Percentiles rank a stretch among this genome's conserved stretches.
Conservation (phyloP, 169 alveolate species). For the Toxoplasma gondii region DNA sequence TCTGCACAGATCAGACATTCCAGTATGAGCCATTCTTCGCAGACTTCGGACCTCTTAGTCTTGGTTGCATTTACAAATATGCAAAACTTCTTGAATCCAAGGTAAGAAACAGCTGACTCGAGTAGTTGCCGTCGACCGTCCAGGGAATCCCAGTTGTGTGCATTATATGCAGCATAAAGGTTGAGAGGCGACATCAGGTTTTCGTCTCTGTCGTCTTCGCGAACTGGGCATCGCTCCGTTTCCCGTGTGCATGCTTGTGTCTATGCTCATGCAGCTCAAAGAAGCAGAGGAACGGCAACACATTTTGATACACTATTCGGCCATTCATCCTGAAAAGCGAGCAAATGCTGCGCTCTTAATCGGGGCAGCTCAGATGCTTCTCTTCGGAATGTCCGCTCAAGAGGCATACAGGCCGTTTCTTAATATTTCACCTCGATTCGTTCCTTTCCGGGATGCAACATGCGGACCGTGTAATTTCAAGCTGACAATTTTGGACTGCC, state of each 20-base stretch:
- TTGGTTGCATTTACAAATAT: slow-evolving; percentile 71
- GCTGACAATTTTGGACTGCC: slow-evolving; percentile 84
- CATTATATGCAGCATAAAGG: not conserved
- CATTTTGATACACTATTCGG: slow-evolving; percentile 67
- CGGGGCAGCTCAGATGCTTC: slow-evolving; percentile 90
- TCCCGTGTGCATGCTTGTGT: not conserved
- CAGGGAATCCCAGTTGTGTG: not conserved
- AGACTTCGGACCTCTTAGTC: slow-evolving; percentile 94
- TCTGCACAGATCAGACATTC: slow-evolving; percentile 67
- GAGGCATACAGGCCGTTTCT: slow-evolving; percentile 85
- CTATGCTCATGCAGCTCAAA: slow-evolving; percentile 32
- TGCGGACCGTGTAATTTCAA: slow-evolving; percentile 76
- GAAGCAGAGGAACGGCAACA: slow-evolving; percentile 13
- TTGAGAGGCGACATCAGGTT: not conserved
- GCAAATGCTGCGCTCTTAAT: slow-evolving; percentile 92
- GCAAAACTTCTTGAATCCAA: slow-evolving; percentile 45
- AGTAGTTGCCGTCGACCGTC: not conserved
- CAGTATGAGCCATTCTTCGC: slow-evolving; percentile 92
- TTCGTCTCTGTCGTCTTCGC: not conserved
- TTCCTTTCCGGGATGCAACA: slow-evolving; percentile 82
- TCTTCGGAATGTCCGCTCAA: slow-evolving; percentile 79
- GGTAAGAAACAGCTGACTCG: slow-evolving; percentile 5
- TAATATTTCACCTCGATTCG: slow-evolving; percentile 60
- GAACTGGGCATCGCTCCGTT: not conserved
- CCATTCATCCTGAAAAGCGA: slow-evolving; percentile 78